phyloP scores from a whole-genome alignment of 2,329 filamentous ascomycete species.

The Phialophora macrospora region DNA sequence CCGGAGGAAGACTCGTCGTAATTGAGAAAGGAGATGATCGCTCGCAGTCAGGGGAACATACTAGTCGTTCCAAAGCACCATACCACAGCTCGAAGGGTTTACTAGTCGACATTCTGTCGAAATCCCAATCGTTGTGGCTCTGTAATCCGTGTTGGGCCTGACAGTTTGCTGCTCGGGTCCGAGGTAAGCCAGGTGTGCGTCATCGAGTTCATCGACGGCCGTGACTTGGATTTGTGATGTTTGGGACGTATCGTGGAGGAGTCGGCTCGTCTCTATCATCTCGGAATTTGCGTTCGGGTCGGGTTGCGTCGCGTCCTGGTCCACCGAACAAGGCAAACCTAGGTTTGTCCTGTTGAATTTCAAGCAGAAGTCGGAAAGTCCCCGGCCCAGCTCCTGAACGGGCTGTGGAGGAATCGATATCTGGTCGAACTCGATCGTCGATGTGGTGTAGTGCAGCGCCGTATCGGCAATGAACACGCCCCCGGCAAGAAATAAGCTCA shows the following conservation, averaged over 20 bases:
- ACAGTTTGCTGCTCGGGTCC: conserved; percentile 17
- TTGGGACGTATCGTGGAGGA: conserved; percentile 26
- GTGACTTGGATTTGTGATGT: conserved; percentile 18
- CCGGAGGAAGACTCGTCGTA: not conserved
- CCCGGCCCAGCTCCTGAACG: conserved; percentile 21
- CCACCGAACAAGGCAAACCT: conserved; percentile 31
- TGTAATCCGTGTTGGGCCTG: conserved; percentile 19
- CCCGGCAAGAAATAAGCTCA: conserved; percentile 19
- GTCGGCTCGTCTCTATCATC: conserved; percentile 22
- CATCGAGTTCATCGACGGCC: not conserved
- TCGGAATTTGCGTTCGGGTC: conserved; percentile 15
- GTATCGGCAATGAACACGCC: conserved; percentile 31
- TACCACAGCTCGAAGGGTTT: conserved; percentile 18
- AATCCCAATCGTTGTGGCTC: conserved; percentile 29
- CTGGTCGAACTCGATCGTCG: conserved; percentile 26
- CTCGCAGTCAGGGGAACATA: not conserved
- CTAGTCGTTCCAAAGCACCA: conserved; percentile 25
- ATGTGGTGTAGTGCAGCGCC: conserved; percentile 29
- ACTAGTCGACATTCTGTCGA: conserved; percentile 25
- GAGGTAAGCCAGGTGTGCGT: conserved; percentile 14
- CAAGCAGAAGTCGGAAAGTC: conserved; percentile 31
- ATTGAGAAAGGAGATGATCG: not conserved
- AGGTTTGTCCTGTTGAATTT: conserved; percentile 22
- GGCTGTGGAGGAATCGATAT: conserved; percentile 14
- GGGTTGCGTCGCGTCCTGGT: not conserved